Base-by-base conservation (phyloP, 805 yeast genomes). In the Pichia sporocuriosa region DNA sequence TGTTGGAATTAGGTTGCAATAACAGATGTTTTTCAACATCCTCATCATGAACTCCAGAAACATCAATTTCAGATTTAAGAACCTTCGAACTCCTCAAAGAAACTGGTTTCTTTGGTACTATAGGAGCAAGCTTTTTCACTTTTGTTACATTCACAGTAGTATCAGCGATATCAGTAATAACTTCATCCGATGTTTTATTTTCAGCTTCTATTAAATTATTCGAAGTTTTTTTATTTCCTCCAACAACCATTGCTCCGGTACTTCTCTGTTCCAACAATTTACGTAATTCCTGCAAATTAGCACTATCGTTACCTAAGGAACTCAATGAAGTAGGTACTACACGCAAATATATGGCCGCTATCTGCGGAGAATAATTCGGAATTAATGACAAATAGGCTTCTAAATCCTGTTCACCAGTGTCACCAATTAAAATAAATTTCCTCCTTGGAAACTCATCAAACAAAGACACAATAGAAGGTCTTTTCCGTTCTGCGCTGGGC, bases 401-500 rank as follows among this genome's bases (percentile, higher is more conserved):
- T 32, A 90, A 66, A 64, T 93, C 99, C 49, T 81, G 82, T 57
- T 93, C 98, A 2, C 97, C 97, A 2, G 96, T 82, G 58, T 93
- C 99, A 25, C 99, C 99, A 13, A 93, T 73, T 38, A 95, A 66
- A 20, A 93, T 72, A 57, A 93, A 90, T 53, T 75, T 79, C 49
- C 89, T 79, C 1, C 74, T 46, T 0, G 94, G 87, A 56, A 86
- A 90, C 55, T 89, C 95, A 3, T 63, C 58, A 20, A 87, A 48
- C 7, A 93, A 72, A 43, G 75, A 72, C 31, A 69, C 65, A 39
- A 94, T 68, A 1, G 86, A 72, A 11, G 72, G 71, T 45, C 77
- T 72, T 60, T 93, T 93, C 34, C 95, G 73, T 37, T 86, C 86
- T 4, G 83, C 79, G 3, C 93, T 80, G 0, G 97, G 94, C 54